Evolutionary conservation across 2,329 filamentous ascomycete genomes (phyloP), one percentile per base, ranked within the genome.

Genomic region (Madurella fahalii): DNA sequence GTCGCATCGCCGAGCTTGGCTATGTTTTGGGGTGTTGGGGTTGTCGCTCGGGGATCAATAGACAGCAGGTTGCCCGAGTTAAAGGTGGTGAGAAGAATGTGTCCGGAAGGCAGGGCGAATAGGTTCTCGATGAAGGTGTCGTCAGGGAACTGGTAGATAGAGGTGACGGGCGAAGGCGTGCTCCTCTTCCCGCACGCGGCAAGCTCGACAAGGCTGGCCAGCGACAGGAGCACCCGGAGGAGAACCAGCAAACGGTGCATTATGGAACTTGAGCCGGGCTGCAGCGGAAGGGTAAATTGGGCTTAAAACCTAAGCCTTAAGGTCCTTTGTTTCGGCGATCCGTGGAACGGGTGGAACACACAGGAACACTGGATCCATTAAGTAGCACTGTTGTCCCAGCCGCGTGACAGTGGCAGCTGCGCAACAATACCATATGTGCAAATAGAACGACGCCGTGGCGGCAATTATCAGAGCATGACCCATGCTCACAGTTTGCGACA

Each of bases 71-170:
- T 46, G 12, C 34, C 34, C 9, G 18, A 16, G 3, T 16, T 32
- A 42, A 52, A 32, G 16, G 42, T 44, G 34, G n/a, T 52, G 32
- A 52, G 34, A 18, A 52, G 42, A 16, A 52, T n/a, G 32, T 47
- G 17, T 8, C 32, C 30, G 9, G 42, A 46, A 20, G 50, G 42
- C 11, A 47, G 50, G 11, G 40, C 32, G 16, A 37, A 18, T 11
- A 52, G 42, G 18, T 52, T 52, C 44, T 52, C 50, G 42, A 52
- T 18, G 25, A 45, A 52, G 12, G 50, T 47, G 39, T 30, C 43
- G 16, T 52, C 37, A 2, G 50, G 18, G 39, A 40, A 52, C 25
- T 40, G 20, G 34, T 41, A 52, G 34, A 52, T 17, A n/a, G 20
- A 20, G 9, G 39, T 50, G 13, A 25, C 47, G 20, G 20, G 16